Evolutionary conservation across 495 filamentous ascomycete genomes (phyloP), one percentile per base, ranked within the genome.

Genomic region (Penicillium arizonense): DNA sequence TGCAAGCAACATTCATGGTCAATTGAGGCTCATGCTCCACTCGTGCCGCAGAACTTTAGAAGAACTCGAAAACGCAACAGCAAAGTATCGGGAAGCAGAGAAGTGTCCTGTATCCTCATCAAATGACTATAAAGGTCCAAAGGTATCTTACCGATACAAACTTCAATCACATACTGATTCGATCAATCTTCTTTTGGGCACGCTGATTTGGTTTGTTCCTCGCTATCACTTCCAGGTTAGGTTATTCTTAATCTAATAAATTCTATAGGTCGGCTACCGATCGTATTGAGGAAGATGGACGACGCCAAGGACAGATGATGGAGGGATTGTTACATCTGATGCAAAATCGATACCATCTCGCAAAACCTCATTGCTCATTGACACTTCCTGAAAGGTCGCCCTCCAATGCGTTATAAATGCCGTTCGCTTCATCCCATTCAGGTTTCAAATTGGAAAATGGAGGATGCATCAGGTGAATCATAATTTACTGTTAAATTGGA

Each of bases 31-130:
- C 23, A 50, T 55, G 46, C 39, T 55, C 32, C 16, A 12, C 11
- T 35, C 46, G 2, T 55, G 53, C 14, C 33, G 37, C 1, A 34
- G 21, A 3, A 44, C 39, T 9, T 32, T 50, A 6, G 13, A 50
- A 39, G 39, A 50, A 18, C 46, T 49, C 21, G 40, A 50, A n/a
- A 44, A 39, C 32, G 53, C 26, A 23, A 55, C 46, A 16, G 34
- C 14, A 4, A 30, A 55, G 32, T 55, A 50, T 14, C 33, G 34
- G 18, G 46, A 50, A 24, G 30, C 23, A 35, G 18, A 3, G 5
- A 6, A 21, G 9, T 7, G 21, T 4, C 38, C 38, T 47, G n/a
- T n/a, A n/a, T n/a, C n/a, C n/a, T n/a, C n/a, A n/a, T n/a, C n/a
- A n/a, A n/a, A n/a, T n/a, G n/a, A n/a, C n/a, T n/a, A n/a, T n/a